A percentile compares a stretch with the other conserved stretches of the same genome.
phyloP scores from a whole-genome alignment of 2,329 filamentous ascomycete genomes.

The Nigrospora oryzae region DNA sequence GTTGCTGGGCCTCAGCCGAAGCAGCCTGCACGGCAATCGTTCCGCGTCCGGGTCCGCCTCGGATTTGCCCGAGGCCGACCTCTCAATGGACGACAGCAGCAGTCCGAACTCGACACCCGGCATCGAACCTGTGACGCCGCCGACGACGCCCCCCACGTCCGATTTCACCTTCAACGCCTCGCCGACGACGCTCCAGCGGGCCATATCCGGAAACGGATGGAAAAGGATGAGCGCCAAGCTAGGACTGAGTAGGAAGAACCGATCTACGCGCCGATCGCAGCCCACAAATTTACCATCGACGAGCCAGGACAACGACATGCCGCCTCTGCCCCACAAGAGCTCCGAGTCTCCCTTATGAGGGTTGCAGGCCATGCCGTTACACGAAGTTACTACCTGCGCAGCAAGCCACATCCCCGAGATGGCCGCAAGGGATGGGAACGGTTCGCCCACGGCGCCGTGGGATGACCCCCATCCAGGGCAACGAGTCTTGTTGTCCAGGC shows the following conservation, averaged over 20 bases:
- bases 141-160: slow-evolving; percentile 60
- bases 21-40: slow-evolving; percentile 24
- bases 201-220: slow-evolving; percentile 50
- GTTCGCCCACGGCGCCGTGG: slow-evolving; percentile 19
- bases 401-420: slow-evolving; percentile 11
- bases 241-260: slow-evolving; percentile 46
- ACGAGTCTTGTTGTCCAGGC: slow-evolving; percentile 23
- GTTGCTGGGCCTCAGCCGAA: slow-evolving; percentile 29
- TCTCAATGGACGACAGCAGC: slow-evolving; percentile 57
- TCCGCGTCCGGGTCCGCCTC: slow-evolving; percentile 33
- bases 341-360: slow-evolving; percentile 39
- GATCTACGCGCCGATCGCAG: slow-evolving; percentile 33
- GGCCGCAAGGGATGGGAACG: slow-evolving; percentile 12
- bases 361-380: slow-evolving; percentile 47
- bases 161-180: slow-evolving; percentile 45
- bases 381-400: slow-evolving; percentile 25
- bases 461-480: slow-evolving; percentile 39
- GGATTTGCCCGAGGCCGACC: slow-evolving; percentile 39
- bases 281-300: slow-evolving; percentile 35
- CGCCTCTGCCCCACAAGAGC: neutral
- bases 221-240: slow-evolving; percentile 57
- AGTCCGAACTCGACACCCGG: slow-evolving; percentile 47
- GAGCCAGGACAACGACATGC: slow-evolving; percentile 22
- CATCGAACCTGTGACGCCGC: slow-evolving; percentile 63
- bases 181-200: slow-evolving; percentile 44